Conservation (phyloP, 2,329 filamentous ascomycete genomes). For the Hypomyces rosellus region DNA sequence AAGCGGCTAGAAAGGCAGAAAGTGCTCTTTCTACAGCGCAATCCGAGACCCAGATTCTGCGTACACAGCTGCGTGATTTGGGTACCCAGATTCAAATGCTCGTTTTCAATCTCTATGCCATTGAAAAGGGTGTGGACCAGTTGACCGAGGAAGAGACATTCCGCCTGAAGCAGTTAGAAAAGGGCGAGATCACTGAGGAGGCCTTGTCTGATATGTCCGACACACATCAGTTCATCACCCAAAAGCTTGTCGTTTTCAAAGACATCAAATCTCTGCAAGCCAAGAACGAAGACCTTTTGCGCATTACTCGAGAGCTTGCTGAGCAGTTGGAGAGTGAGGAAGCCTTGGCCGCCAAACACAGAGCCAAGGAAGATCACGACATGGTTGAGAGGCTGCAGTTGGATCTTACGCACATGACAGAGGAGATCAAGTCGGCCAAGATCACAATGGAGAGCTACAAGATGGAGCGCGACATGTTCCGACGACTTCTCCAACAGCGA, state of each 20-base stretch:
- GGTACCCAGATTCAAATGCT: slow-evolving; percentile 87
- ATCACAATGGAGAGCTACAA: slow-evolving; percentile 88
- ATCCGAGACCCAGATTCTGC: slow-evolving; percentile 70
- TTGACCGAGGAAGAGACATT: slow-evolving; percentile 65
- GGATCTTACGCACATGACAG: slow-evolving; percentile 68
- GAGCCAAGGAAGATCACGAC: slow-evolving; percentile 58
- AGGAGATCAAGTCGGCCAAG: slow-evolving; percentile 76
- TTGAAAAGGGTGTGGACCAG: slow-evolving; percentile 69
- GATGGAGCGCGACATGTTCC: slow-evolving; percentile 95
- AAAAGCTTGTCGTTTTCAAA: slow-evolving; percentile 85
- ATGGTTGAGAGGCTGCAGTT: slow-evolving; percentile 68
- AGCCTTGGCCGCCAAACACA: slow-evolving; percentile 59
- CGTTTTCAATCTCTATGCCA: slow-evolving; percentile 76
- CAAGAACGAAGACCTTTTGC: slow-evolving; percentile 79
- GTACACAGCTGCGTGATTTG: slow-evolving; percentile 81
- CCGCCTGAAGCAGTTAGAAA: slow-evolving; percentile 71
- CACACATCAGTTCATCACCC: slow-evolving; percentile 82
- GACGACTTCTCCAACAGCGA: slow-evolving; percentile 79
- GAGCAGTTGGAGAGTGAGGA: slow-evolving; percentile 90
- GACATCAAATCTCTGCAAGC: slow-evolving; percentile 77
- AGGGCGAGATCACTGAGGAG: slow-evolving; percentile 66
- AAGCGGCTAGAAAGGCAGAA: slow-evolving; percentile 72
- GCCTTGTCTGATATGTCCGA: slow-evolving; percentile 69
- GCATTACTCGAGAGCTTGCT: slow-evolving; percentile 76
- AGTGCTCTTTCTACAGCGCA: slow-evolving; percentile 58